Evolutionary conservation across 2,329 filamentous ascomycete genomes (phyloP).

Genomic region (Tolypocladium endophyticum): DNA sequence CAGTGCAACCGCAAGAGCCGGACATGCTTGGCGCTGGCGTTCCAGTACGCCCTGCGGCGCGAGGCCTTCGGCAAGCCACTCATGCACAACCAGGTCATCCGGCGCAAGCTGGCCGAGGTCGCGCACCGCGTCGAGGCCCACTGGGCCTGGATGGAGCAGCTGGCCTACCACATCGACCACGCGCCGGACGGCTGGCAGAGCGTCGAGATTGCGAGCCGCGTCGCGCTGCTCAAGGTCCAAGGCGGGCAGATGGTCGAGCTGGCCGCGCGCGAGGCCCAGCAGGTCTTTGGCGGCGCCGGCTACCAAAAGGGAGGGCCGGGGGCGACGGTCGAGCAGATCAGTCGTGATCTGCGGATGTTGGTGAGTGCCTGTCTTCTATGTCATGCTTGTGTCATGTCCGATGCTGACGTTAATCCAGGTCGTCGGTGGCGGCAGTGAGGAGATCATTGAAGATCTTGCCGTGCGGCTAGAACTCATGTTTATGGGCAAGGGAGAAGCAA

Average conservation of each 20-base stretch:
- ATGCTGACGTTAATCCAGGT: conserved; percentile 22
- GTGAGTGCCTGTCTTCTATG: conserved; percentile 14
- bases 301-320: conserved; percentile 38
- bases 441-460: conserved; percentile 41
- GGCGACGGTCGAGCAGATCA: conserved; percentile 40
- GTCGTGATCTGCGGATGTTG: conserved; percentile 32
- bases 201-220: conserved; percentile 19
- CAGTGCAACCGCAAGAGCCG: conserved; percentile 47
- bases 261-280: conserved; percentile 40
- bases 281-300: conserved; percentile 41
- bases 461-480: conserved; percentile 33
- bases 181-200: conserved; percentile 13
- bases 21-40: conserved; percentile 41
- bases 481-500: conserved; percentile 7
- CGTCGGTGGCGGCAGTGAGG: conserved; percentile 43
- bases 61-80: conserved; percentile 50
- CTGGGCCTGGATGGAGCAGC: conserved; percentile 51
- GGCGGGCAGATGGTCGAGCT: conserved; percentile 37
- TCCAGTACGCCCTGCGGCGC: conserved; percentile 37
- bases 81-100: conserved; percentile 47
- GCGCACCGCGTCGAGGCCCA: conserved; percentile 50
- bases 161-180: conserved; percentile 40
- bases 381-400: background rate
- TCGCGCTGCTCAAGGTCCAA: conserved; percentile 33
- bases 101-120: conserved; percentile 48